These are phyloP conservation scores for Pseudonitzschia multistriata DNA, from an alignment of 108 stramenopile species.

Conservation along the genomic window DNA sequence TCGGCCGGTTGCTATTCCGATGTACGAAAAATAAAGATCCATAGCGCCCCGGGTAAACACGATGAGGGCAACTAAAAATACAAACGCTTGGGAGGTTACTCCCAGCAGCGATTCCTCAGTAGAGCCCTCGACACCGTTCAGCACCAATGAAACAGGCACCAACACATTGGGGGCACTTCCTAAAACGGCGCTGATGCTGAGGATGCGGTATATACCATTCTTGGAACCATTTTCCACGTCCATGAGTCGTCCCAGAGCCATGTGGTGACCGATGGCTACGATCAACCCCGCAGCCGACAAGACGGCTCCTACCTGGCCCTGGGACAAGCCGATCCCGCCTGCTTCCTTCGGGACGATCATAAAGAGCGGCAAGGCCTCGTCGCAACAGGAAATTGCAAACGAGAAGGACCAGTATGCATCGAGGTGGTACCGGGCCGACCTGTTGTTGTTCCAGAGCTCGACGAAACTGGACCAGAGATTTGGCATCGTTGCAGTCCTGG, in stretches of 20 bases:
- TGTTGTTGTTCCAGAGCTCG: constrained; percentile 1
- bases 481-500: not conserved
- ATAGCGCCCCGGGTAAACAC: not conserved
- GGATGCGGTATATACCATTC: not conserved
- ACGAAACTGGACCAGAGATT: constrained; percentile 15
- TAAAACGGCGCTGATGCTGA: not conserved
- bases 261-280: not conserved
- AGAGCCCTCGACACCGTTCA: not conserved
- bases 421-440: constrained; percentile 28
- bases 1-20: constrained; percentile 10
- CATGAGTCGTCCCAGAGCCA: not conserved
- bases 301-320: not conserved
- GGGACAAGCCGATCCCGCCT: constrained; percentile 17
- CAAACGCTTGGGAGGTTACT: not conserved
- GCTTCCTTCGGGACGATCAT: constrained; percentile 26
- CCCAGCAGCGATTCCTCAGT: not conserved
- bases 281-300: constrained; percentile 6
- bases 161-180: constrained; percentile 1
- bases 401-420: constrained; percentile 44
- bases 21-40: not conserved
- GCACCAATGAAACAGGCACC: not conserved
- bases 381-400: constrained; percentile 24
- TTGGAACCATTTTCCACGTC: not conserved
- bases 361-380: constrained; percentile 46
- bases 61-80: not conserved